Percentiles rank a stretch among this genome's conserved stretches.
Evolutionary conservation across 1,284 basidiomycete species (phyloP).

Genomic region (Rhodotorula sp.): DNA sequence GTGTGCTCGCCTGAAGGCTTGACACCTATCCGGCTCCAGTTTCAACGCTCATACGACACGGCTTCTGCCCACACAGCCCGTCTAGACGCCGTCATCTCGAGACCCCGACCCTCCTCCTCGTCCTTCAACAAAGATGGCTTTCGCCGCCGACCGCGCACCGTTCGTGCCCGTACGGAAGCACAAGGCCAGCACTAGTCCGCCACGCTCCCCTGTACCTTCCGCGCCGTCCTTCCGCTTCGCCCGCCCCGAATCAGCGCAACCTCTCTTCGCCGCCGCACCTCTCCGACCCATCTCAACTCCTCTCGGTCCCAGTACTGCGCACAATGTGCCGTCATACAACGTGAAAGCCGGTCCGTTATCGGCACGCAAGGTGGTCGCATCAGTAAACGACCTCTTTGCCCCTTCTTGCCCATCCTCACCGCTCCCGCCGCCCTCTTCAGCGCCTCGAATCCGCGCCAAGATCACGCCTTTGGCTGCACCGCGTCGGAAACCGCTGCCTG

Average conservation of each 20-base stretch:
- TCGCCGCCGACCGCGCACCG: constrained; percentile 10
- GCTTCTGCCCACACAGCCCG: too few species aligned
- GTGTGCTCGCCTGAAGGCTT: too few species aligned
- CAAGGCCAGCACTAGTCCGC: background rate
- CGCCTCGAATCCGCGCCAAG: constrained; percentile 38
- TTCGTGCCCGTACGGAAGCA: constrained; percentile 32
- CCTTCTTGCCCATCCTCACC: background rate
- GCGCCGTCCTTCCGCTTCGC: background rate
- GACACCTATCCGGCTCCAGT: too few species aligned
- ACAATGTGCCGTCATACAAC: constrained; percentile 17
- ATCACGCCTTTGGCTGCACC: constrained; percentile 41
- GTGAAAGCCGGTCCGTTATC: background rate
- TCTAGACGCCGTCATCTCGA: too few species aligned
- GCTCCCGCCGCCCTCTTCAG: constrained; percentile 12
- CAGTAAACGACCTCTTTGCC: constrained; percentile 3
- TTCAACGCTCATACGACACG: too few species aligned
- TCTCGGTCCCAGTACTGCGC: constrained; percentile 6
- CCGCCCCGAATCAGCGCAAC: background rate
- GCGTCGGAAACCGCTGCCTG: constrained; percentile 37
- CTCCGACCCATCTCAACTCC: background rate
- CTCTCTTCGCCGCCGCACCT: background rate
- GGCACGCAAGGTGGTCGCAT: background rate
- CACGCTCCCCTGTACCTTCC: background rate
- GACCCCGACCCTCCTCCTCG: too few species aligned
- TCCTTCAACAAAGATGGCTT: constrained; percentile 11